Base-by-base conservation (phyloP, 2,329 filamentous ascomycete genomes). In the Fusarium heterosporum region DNA sequence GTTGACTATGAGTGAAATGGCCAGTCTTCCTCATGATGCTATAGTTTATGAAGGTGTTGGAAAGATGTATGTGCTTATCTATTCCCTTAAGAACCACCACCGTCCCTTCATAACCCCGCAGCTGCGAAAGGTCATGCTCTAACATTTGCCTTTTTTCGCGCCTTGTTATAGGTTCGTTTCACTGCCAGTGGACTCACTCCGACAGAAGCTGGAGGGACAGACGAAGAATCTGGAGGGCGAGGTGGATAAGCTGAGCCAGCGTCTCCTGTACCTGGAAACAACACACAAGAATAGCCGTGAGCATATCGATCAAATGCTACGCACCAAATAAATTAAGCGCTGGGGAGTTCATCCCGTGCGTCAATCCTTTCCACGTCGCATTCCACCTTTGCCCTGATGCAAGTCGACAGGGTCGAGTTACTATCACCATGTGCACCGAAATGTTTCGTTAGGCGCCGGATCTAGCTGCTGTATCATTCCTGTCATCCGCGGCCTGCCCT, bases 211-310 rank as follows among this genome's bases (percentile, higher is more conserved):
- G 57, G 85, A 89, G 36, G 82, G 84, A 42, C 93, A 97, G 80
- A 89, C 89, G 57, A 87, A 90, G 73, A 88, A 90, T 51, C 81
- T 95, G 65, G 90, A 93, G 72, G 84, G 86, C 28, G 95, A 97
- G 72, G 88, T 97, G 63, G 85, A 91, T 39, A 90, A 90, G 67
- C 81, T 98, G 67, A 89, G 92, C 70, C 97, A 98, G 85, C 93
- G 93, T 78, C 83, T 97, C 73, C 88, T 95, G 72, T 98, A 97
- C 76, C 84, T 98, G 42, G 95, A 98, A 82, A 97, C 93, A 58
- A 98, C 96, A 48, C 91, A 93, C 77, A 93, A 96, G 82, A 99
- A 98, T 75, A 97, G 93, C 79, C 89, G 91, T 72, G 89, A 94
- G 70, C 93, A 97, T 75, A 90, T 98, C 71, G 91, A 97, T 77